phyloP scores from a whole-genome alignment of 176 grass and related monocot genomes.

The Juncus inflexus region DNA sequence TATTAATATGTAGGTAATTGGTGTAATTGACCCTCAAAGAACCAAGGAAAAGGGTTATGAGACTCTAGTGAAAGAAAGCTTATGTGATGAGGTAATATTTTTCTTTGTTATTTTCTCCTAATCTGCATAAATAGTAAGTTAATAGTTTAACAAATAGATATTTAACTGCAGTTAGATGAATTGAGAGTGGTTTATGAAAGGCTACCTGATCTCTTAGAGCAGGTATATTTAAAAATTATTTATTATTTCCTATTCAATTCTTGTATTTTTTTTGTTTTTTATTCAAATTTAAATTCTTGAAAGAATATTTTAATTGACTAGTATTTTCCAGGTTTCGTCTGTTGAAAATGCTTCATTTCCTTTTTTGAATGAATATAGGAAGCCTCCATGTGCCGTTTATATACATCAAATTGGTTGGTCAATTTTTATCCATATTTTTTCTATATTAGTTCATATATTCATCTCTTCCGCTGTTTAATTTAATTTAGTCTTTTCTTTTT shows the following conservation, averaged over 20 bases:
- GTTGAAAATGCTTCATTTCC: constrained; percentile 69
- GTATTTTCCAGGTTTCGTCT: constrained; percentile 65
- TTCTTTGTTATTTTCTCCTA: constrained; percentile 16
- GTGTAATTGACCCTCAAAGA: constrained; percentile 85
- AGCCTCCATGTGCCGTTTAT: constrained; percentile 69
- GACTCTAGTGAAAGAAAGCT: constrained; percentile 85
- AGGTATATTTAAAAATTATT: constrained; percentile 40
- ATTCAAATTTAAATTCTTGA: constrained; percentile 22
- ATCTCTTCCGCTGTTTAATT: too few relatives aligned
- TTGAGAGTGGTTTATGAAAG: constrained; percentile 85
- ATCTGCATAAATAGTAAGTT: constrained; percentile 14
- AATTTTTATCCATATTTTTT: constrained; percentile 25
- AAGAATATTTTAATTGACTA: constrained; percentile 31
- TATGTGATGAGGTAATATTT: constrained; percentile 81
- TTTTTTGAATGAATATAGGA: constrained; percentile 58
- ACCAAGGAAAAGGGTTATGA: constrained; percentile 88
- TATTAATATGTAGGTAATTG: constrained; percentile 47
- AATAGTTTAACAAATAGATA: constrained; percentile 23
- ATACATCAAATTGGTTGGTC: constrained; percentile 85
- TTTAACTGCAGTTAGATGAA: constrained; percentile 66
- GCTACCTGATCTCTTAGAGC: constrained; percentile 84
- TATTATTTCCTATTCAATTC: constrained; percentile 26
- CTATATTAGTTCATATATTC: constrained; percentile 19
- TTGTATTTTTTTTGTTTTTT: constrained; percentile 1
- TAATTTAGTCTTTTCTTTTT: not conserved